Percentiles rank a stretch among this genome's conserved stretches.
These are phyloP conservation scores for Hemisphaericaspora lyxosophila DNA, from an alignment of 1,139 yeast genomes.

Conservation along the genomic window DNA sequence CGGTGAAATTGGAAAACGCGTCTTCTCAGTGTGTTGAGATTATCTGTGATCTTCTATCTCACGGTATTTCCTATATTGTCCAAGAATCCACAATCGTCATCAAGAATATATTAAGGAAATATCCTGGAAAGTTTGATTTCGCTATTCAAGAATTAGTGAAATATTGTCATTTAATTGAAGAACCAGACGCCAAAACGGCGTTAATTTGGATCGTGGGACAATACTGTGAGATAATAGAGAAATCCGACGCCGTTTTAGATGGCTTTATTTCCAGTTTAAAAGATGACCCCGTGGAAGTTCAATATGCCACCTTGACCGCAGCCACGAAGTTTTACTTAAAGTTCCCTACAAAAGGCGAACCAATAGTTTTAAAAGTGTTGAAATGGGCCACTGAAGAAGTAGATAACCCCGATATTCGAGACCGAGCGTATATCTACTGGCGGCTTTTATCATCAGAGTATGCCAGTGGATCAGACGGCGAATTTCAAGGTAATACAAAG, in stretches of 20 bases:
- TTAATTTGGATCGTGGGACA: slow-evolving; percentile 86
- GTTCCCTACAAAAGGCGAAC: slow-evolving; percentile 56
- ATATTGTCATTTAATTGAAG: slow-evolving; percentile 55
- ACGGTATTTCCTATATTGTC: slow-evolving; percentile 70
- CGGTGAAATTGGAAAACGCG: slow-evolving; percentile 62
- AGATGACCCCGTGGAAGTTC: slow-evolving; percentile 72
- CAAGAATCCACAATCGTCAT: slow-evolving; percentile 80
- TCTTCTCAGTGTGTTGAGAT: slow-evolving; percentile 66
- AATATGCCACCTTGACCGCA: slow-evolving; percentile 72
- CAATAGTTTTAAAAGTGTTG: slow-evolving; percentile 56
- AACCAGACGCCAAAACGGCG: slow-evolving; percentile 77
- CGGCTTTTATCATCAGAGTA: slow-evolving; percentile 60
- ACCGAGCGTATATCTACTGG: slow-evolving; percentile 86
- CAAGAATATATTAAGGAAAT: slow-evolving; percentile 73
- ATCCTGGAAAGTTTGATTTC: slow-evolving; percentile 52
- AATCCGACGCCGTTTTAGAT: slow-evolving; percentile 47
- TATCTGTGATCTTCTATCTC: slow-evolving; percentile 58
- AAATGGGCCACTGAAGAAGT: slow-evolving; percentile 74
- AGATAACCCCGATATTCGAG: slow-evolving; percentile 79
- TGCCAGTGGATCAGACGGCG: slow-evolving; percentile 21
- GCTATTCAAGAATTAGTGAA: slow-evolving; percentile 42
- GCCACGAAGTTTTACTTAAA: slow-evolving; percentile 66
- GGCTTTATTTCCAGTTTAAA: slow-evolving; percentile 48
- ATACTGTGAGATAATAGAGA: slow-evolving; percentile 52
- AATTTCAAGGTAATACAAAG: slow-evolving; percentile 46